phyloP scores from a whole-genome alignment of 345 rosid species.

The Conringia planisiliqua region DNA sequence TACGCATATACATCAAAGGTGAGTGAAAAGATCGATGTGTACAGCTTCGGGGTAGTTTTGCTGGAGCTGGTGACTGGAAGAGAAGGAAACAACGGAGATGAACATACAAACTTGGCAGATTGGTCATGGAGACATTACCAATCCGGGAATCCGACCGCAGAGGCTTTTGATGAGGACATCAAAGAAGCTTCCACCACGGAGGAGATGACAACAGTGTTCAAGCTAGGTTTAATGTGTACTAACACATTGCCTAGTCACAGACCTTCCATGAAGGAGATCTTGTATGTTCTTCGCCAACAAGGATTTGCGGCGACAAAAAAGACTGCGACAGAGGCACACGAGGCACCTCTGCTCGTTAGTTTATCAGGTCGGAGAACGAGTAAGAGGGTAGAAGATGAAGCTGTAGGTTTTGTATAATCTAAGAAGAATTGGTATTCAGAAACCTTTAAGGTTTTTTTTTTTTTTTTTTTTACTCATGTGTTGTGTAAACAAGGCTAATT shows the following conservation, averaged over 20 bases:
- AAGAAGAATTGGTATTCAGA: slow-evolving; percentile 1
- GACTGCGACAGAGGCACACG: slow-evolving; percentile 10
- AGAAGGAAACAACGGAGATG: slow-evolving; percentile 62
- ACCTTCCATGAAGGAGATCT: slow-evolving; percentile 79
- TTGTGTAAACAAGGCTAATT: neutral
- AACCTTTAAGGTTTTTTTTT: neutral
- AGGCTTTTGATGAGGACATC: slow-evolving; percentile 61
- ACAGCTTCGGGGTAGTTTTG: slow-evolving; percentile 90
- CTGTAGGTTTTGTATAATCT: slow-evolving; percentile 30
- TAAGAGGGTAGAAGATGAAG: slow-evolving; percentile 32
- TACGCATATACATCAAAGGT: slow-evolving; percentile 75
- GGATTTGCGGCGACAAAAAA: neutral
- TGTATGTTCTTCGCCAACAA: slow-evolving; percentile 54
- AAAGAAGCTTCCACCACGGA: slow-evolving; percentile 42
- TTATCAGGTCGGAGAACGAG: slow-evolving; percentile 29
- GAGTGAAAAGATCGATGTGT: slow-evolving; percentile 76
- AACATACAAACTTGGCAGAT: slow-evolving; percentile 66
- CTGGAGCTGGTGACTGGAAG: slow-evolving; percentile 83
- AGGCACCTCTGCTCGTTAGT: slow-evolving; percentile 29
- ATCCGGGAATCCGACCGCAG: slow-evolving; percentile 41
- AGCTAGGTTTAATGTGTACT: slow-evolving; percentile 70
- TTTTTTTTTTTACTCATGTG: neutral
- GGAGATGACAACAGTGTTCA: slow-evolving; percentile 57
- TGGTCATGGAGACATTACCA: slow-evolving; percentile 75
- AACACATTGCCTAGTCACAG: slow-evolving; percentile 49